Evolutionary conservation across 345 rosid genomes (phyloP), one percentile per base, ranked within the genome.

Genomic region (Bruguiera parviflora): DNA sequence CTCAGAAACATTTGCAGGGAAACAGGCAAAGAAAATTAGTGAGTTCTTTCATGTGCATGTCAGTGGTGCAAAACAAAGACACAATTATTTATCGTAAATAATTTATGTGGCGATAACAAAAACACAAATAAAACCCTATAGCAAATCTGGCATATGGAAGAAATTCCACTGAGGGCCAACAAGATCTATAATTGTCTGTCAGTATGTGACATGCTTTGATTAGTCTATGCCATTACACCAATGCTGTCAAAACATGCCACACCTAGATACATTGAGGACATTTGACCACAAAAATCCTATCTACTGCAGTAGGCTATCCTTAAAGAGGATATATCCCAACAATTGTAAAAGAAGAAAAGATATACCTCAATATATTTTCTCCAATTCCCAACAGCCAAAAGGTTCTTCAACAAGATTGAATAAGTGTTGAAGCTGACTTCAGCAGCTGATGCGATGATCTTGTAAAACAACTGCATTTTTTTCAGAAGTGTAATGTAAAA

Each of bases 291-390:
- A 47, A 67, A 33, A 57, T 58, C 63, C 32, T 33, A 63, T 22
- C 47, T 39, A 58, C 47, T 20, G 31, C 68, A 56, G 61, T 67
- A 39, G 8, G 9, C n/a, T 64, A 20, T 10, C 55, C 18, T 25
- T 22, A 29, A 24, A 24, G 11, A 43, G 22, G 35, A 57, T 55
- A 61, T 56, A 39, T 43, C 49, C 49, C 18, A 43, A 43, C 49
- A 70, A 57, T 51, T 29, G 5, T 19, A 39, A 20, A 25, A 31
- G 22, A 35, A 8, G 39, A 22, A 49, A 25, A 58, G 32, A 51
- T 24, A 66, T 77, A 89, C 97, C 98, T 94, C 98, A 1, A 94
- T 76, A 82, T 91, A 94, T 77, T 94, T 94, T 75, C 96, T 92
- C 98, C 97, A 91, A 79, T 87, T 91, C 63, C 92, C 97, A 68